Evolutionary conservation across 2,329 filamentous ascomycete genomes (phyloP), one percentile per base, ranked within the genome.

Genomic region (Hymenoscyphus occultus): DNA sequence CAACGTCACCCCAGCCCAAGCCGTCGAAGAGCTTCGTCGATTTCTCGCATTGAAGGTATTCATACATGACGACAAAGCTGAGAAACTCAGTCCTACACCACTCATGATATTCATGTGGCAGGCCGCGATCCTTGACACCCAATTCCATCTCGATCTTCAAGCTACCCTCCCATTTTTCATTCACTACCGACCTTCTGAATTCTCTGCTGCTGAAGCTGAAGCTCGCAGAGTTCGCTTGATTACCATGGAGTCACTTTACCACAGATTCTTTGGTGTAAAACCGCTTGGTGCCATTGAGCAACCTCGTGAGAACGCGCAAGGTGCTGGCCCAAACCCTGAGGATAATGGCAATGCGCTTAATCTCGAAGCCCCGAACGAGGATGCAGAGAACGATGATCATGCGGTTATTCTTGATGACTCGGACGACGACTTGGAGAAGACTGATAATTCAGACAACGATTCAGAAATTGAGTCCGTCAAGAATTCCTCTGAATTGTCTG

Each of bases 21-120:
- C 51, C 22, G 51, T 56, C 10, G 31, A 32, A 32, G 51, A 56
- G 31, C 31, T 60, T 60, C 59, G 39, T 28, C 59, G 59, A 35
- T 48, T 48, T 60, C 59, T 48, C 59, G 59, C 59, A 31, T 28
- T 32, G n/a, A 31, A 42, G 40, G 39, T 28, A 19, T 60, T 39
- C 31, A 31, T 60, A 0, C 10, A 32, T 1, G 51, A 56, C 22
- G 51, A 56, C 1, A 56, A 56, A 56, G 22, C 51, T 14, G 51
- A 56, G 51, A 56, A 56, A n/a, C 51, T 56, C 4, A 22, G 6
- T 4, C 51, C 51, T 16, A 31, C n/a, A 22, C 13, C 19, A 28
- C 14, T 56, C 10, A 32, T 56, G 51, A 10, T 7, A 13, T 31
- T 9, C 22, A 28, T 56, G 22, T 56, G 51, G 51, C 22, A 56